phyloP scores from a whole-genome alignment of 2,329 filamentous ascomycete genomes.

The Xylaria hypoxylon region DNA sequence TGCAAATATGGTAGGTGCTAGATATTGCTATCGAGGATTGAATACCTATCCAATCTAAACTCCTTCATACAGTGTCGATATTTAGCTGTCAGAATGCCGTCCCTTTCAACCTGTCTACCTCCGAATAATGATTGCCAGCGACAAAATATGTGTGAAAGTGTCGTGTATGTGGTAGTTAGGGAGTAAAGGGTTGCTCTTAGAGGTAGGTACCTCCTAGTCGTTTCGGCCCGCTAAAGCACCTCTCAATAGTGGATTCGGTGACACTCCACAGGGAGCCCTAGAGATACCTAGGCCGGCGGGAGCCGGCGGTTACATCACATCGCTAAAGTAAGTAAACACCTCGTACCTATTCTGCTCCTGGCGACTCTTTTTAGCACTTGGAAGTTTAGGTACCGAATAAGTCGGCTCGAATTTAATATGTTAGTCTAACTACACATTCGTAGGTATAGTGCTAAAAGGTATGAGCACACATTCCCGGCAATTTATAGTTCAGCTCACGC shows the following conservation, averaged over 20 bases:
- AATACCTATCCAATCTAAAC: neutral
- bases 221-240: conserved; percentile 35
- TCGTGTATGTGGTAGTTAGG: neutral
- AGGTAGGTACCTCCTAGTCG: too few species aligned
- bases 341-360: too few species aligned
- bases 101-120: neutral
- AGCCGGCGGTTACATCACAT: conserved; percentile 14
- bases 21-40: neutral
- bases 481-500: too few species aligned
- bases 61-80: neutral
- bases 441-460: too few species aligned
- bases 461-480: too few species aligned
- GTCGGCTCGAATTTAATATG: too few species aligned
- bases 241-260: conserved; percentile 42
- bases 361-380: too few species aligned
- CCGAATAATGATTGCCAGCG: conserved; percentile 8
- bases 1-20: neutral
- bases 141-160: conserved; percentile 12
- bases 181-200: conserved; percentile 16
- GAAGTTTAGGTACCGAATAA: too few species aligned
- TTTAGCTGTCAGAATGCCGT: neutral
- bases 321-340: neutral
- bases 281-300: conserved; percentile 22
- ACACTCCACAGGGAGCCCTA: conserved; percentile 34
- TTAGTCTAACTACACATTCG: too few species aligned